These are phyloP conservation scores for Wallacemonas sp. DNA, from an alignment of 208 protist genomes.

Conservation along the genomic window DNA sequence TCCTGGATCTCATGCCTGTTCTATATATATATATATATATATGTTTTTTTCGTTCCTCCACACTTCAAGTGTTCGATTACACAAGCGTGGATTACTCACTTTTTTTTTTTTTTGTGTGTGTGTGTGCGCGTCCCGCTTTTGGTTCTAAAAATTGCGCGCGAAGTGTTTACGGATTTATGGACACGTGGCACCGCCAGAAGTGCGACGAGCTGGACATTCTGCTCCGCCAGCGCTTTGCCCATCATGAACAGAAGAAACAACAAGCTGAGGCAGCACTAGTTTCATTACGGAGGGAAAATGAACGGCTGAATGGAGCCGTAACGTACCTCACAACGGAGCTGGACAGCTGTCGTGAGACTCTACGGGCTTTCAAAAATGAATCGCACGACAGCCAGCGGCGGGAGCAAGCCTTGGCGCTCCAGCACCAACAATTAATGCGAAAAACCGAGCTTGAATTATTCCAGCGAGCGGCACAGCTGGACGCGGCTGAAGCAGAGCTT, in stretches of 20 bases:
- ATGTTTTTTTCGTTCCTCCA: background rate
- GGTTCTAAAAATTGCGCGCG: background rate
- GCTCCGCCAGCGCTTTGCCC: constrained; percentile 30
- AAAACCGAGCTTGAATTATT: constrained; percentile 17
- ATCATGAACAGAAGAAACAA: constrained; percentile 26
- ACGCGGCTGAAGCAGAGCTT: constrained; percentile 1
- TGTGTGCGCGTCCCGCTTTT: constrained; percentile 12
- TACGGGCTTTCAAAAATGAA: constrained; percentile 13
- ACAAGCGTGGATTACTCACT: background rate
- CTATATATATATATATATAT: too few relatives aligned
- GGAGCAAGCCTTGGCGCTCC: constrained; percentile 8
- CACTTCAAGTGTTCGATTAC: background rate
- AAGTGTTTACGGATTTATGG: constrained; percentile 5
- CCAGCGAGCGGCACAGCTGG: constrained; percentile 7
- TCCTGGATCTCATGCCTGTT: too few relatives aligned
- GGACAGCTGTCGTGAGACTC: constrained; percentile 7
- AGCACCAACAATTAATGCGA: constrained; percentile 15
- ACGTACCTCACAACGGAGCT: constrained; percentile 8
- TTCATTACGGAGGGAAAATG: constrained; percentile 3
- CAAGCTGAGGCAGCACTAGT: constrained; percentile 17
- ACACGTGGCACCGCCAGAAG: constrained; percentile 24
- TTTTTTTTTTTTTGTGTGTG: constrained; percentile 18
- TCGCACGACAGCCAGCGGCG: constrained; percentile 15
- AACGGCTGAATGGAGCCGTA: background rate
- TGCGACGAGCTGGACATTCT: constrained; percentile 36